Evolutionary conservation across 768 basidiomycete genomes (phyloP), one percentile per base, ranked within the genome.

Genomic region (Leccinum sublutescens): DNA sequence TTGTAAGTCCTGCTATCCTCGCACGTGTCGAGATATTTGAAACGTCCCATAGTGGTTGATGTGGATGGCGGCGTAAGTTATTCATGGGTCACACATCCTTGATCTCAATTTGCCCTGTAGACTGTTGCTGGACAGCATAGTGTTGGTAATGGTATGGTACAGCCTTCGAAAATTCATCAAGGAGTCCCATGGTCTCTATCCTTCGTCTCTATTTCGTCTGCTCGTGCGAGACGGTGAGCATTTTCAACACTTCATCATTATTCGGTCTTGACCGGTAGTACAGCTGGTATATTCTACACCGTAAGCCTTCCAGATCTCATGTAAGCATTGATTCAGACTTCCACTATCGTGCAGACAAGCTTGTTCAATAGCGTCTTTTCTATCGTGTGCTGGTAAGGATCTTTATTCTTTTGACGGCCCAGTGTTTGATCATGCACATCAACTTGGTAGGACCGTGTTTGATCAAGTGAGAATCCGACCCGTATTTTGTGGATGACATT

Each of bases 31-130:
- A 52, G 17, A 43, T 3, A 9, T 54, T 50, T 59, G 47, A 62
- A 14, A n/a, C n/a, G 31, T 17, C 27, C 31, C 19, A 34, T 21
- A 64, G 63, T 64, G 63, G 63, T 8, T 57, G 7, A 15, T 57
- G 21, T 64, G 61, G 61, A 7, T 62, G 47, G 7, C 51, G 23
- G 50, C 27, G 63, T 62, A 50, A 4, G 61, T 31, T n/a, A 17
- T 43, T 21, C 33, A 15, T 19, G 36, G 15, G 5, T 10, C 3
- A 10, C 25, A 31, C 34, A 9, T 25, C 25, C 43, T 40, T 9
- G 3, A 25, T 14, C 10, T 21, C 59, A 25, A 64, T 21, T 15
- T 36, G 5, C 40, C 25, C 19, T 23, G 15, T 40, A 64, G 62
- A 50, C 10, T 58, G 14, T 27, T 27, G 38, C 25, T 62, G 1